Base-by-base conservation (phyloP, 441 rosid species). In the Flueggea neowawraea region DNA sequence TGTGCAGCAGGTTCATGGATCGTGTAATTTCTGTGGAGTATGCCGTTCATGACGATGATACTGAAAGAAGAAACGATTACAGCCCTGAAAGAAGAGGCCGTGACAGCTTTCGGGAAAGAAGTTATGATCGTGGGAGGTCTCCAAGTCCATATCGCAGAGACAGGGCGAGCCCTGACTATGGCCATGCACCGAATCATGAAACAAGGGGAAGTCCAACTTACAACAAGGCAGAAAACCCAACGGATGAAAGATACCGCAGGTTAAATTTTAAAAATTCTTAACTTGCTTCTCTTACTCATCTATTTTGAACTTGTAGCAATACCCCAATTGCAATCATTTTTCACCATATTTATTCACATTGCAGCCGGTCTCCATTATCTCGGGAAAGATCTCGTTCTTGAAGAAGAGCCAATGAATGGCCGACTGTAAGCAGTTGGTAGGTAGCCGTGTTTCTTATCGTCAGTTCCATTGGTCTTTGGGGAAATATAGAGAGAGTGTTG, bases 11-110 rank as follows among this genome's bases (percentile, higher is more conserved):
- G 85, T 73, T 90, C 83, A 71, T 79, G 83, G 98, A 87, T 63
- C 85, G 93, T 64, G 93, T 90, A 57, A 90, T 94, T 71, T 85
- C 97, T 0, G 98, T 94, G 69, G 98, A 89, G 75, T 94, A 82
- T 87, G 97, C 98, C 0, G 82, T 78, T 17, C 82, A 90, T 76
- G 97, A 90, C 49, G 94, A 87, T 78, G 94, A 88, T n/a, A n/a
- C n/a, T n/a, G n/a, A 8, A 83, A 81, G 56, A 83, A 63, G 51
- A 81, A 78, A 78, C 67, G 97, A 91, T 4, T 61, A 77, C 58
- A 88, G 91, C 67, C 97, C 98, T 54, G 97, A 86, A 6, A 82
- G 91, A 73, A 78, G 64, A n/a, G n/a, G n/a, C 48, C 93, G 89
- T 47, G 91, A 83, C 52, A 80, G 81, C 65, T 94, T 95, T 43